Evolutionary conservation across 345 rosid genomes (phyloP), one percentile per base, ranked within the genome.

Genomic region (Euclidium syriacum): DNA sequence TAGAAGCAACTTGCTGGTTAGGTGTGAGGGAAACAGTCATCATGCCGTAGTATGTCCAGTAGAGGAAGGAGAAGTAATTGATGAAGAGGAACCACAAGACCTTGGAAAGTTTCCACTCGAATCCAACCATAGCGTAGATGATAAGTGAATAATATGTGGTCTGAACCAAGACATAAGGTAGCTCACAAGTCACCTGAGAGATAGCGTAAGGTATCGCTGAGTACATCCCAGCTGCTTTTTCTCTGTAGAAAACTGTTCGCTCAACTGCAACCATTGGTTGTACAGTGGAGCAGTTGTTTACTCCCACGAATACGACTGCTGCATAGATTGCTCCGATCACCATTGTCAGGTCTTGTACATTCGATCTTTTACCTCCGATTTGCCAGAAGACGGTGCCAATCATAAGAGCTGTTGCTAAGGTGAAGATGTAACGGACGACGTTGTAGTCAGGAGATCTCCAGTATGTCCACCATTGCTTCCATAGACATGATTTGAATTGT

Each of bases 1-100:
- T 86, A 4, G 96, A 69, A 29, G 98, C 90, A 24, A 86, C 80
- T 76, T 91, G 90, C 35, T 80, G 87, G 78, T 88, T 91, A 46
- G 98, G 98, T 1, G 87, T 88, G 64, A 91, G 73, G 26, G 98
- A 74, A 52, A 85, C 92, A 0, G 90, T 81, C 98, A 91, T 86
- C 98, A 88, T 85, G 44, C 96, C 96, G 2, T 91, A 91, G 81
- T 85, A 91, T 4, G 98, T 85, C 86, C 79, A 91, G 92, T 88
- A 79, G 18, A 91, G 86, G 80, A 88, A 88, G 4, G 96, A 81
- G 76, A 81, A 82, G 80, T 88, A 88, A 34, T 75, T 77, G 77
- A 88, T 60, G 62, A 83, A 86, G 77, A 81, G 75, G 71, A 91
- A 88, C 87, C 98, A 85, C 16, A 79, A 78, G 78, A 88, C 78